These are phyloP conservation scores for Saussurea involucrata DNA, from an alignment of 129 eudicot genomes.

Conservation along the genomic window DNA sequence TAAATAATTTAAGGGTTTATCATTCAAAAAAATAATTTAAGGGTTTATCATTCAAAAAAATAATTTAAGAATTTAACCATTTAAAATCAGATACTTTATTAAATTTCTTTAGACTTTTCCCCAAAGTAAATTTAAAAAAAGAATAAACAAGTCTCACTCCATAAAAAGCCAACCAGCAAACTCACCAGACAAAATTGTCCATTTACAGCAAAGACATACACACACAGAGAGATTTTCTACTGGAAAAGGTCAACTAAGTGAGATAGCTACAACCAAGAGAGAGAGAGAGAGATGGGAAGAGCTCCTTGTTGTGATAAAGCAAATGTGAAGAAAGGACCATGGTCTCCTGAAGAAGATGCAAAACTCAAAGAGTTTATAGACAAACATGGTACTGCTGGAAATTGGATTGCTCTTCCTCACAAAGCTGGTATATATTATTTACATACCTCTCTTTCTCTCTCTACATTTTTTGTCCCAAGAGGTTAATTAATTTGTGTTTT, in stretches of 20 bases:
- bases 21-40: too few relatives aligned
- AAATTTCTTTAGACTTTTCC: too few relatives aligned
- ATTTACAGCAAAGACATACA: not conserved
- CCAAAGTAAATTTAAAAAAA: too few relatives aligned
- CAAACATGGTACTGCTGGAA: constrained; percentile 60
- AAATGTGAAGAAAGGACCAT: constrained; percentile 74
- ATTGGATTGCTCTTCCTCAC: constrained; percentile 76
- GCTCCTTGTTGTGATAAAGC: constrained; percentile 83
- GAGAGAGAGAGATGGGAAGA: constrained; percentile 58
- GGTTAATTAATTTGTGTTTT: not conserved
- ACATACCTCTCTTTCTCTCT: not conserved
- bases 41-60: too few relatives aligned
- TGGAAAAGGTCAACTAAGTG: constrained; percentile 30
- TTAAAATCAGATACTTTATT: too few relatives aligned
- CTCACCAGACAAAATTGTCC: constrained; percentile 27
- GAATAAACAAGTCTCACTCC: constrained; percentile 27
- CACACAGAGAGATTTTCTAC: constrained; percentile 8
- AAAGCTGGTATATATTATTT: constrained; percentile 46
- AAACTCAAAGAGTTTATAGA: constrained; percentile 58
- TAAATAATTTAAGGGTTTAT: too few relatives aligned
- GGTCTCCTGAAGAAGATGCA: constrained; percentile 83
- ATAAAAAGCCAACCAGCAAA: constrained; percentile 32
- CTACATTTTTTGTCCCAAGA: not conserved
- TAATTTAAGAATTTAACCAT: too few relatives aligned
- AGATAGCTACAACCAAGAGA: constrained; percentile 7